Percentiles rank a stretch among this genome's conserved stretches.
These are phyloP conservation scores for Saccharum hybrid DNA, from an alignment of 202 grass and related monocot species.

Conservation along the genomic window DNA sequence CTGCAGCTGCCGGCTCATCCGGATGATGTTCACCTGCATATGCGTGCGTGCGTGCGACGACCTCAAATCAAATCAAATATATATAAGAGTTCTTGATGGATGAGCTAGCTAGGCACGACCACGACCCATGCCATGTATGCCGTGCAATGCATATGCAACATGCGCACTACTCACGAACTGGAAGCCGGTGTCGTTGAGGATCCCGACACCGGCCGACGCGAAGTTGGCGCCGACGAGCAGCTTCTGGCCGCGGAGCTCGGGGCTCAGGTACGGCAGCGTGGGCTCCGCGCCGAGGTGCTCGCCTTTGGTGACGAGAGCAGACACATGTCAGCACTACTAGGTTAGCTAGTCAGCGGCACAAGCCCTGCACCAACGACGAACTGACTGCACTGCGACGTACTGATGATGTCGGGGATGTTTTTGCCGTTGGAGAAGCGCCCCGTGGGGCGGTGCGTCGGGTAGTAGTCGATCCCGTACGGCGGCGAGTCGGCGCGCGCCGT, in stretches of 20 bases:
- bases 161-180: constrained; percentile 53
- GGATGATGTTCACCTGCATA: constrained; percentile 50
- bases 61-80: too few species aligned
- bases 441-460: constrained; percentile 63
- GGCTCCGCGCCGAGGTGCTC: constrained; percentile 79
- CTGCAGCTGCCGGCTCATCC: constrained; percentile 62
- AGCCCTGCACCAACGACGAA: too few species aligned
- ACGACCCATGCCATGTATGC: too few species aligned
- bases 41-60: too few species aligned
- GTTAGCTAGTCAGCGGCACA: too few species aligned
- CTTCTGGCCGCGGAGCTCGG: constrained; percentile 61
- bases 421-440: constrained; percentile 85
- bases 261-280: constrained; percentile 81
- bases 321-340: too few species aligned
- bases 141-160: too few species aligned
- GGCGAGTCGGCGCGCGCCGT: constrained; percentile 68
- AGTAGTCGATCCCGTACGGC: constrained; percentile 80
- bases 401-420: constrained; percentile 93
- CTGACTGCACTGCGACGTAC: constrained; percentile 20
- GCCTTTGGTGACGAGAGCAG: constrained; percentile 21
- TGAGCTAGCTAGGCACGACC: too few species aligned
- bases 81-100: too few species aligned
- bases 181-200: constrained; percentile 95
- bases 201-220: constrained; percentile 91
- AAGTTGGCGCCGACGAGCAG: constrained; percentile 94